Base-by-base conservation (phyloP, 1,284 basidiomycete species). In the Leccinum subrobustum region DNA sequence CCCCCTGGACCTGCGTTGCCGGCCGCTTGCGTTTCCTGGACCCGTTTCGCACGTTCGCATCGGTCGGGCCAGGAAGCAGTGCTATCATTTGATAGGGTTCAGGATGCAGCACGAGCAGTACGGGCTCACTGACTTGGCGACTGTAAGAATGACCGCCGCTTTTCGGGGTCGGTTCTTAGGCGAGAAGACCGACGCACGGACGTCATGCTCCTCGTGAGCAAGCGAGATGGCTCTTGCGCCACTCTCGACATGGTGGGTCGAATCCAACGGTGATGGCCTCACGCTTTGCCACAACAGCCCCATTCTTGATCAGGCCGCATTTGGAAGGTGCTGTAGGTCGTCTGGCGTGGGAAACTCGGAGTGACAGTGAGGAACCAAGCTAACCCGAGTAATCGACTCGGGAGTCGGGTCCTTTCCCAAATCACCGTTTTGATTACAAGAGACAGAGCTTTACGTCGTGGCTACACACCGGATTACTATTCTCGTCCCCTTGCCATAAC, bases 271-370 rank as follows among this genome's bases (percentile, higher is more conserved):
- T 52, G 57, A 29, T 52, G 54, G 31, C 31, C 23, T 5, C 57
- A 27, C 12, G 20, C 33, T 4, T 18, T 20, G 33, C 57, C 57
- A 50, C 57, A 61, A 31, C 50, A 37, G 7, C 53, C 8, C 50
- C 1, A 18, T 31, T 57, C 59, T 59, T 60, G 68, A 63, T 62
- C 50, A 8, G 54, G 25, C 71, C 67, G 11, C 1, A 63, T 75
- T 75, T 71, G 68, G 70, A 74, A 72, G 66, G 73, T 75, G 14
- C 66, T 69, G 73, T 75, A 56, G 53, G 67, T 25, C 56, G 59
- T 37, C 50, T 31, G 6, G 27, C 65, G 69, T 73, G 69, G 67
- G 70, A 72, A 65, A 33, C 0, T 3, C 25, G 25, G 9, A 7
- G 16, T 29, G 29, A 29, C 16, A 52, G 18, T 25, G 25, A 20